Evolutionary conservation across 2,329 filamentous ascomycete genomes (phyloP).

Genomic region (Penicillium digitatum): DNA sequence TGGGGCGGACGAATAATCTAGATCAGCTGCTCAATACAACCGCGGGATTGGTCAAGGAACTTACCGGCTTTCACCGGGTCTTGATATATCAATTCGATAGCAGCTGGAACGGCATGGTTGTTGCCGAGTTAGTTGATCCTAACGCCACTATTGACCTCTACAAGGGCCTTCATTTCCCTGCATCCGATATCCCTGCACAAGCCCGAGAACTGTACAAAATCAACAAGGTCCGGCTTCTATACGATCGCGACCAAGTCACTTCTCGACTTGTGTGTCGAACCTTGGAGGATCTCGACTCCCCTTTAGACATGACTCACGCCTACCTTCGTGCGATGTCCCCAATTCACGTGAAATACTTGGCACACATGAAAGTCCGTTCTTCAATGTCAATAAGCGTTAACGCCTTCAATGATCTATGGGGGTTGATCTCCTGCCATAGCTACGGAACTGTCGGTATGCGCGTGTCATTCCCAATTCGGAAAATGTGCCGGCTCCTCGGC

Average conservation of each 20-base stretch:
- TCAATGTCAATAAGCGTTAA: conserved; percentile 95
- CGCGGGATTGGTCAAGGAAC: conserved; percentile 80
- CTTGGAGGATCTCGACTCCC: conserved; percentile 62
- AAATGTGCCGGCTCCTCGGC: conserved; percentile 84
- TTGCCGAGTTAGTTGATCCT: conserved; percentile 81
- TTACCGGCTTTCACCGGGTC: conserved; percentile 86
- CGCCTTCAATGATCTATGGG: conserved; percentile 81
- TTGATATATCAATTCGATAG: conserved; percentile 92
- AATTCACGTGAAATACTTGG: conserved; percentile 80
- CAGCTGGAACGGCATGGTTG: conserved; percentile 76
- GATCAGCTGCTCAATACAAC: conserved; percentile 74
- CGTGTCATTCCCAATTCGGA: conserved; percentile 86
- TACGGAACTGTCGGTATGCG: conserved; percentile 81
- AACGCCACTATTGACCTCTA: conserved; percentile 75
- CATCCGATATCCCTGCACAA: conserved; percentile 79
- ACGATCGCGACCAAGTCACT: conserved; percentile 76
- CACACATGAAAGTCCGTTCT: conserved; percentile 85
- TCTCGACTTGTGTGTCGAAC: conserved; percentile 73
- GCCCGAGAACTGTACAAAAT: conserved; percentile 85
- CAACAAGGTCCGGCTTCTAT: conserved; percentile 83
- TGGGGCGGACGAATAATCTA: conserved; percentile 60
- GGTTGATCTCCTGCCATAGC: conserved; percentile 78
- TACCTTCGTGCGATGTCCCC: conserved; percentile 81
- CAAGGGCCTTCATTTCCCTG: conserved; percentile 83
- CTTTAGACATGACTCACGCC: conserved; percentile 77